Percentiles rank a stretch among this genome's conserved stretches.
Conservation (phyloP, 2,329 filamentous ascomycete species). For the Phialophora verrucosa region DNA sequence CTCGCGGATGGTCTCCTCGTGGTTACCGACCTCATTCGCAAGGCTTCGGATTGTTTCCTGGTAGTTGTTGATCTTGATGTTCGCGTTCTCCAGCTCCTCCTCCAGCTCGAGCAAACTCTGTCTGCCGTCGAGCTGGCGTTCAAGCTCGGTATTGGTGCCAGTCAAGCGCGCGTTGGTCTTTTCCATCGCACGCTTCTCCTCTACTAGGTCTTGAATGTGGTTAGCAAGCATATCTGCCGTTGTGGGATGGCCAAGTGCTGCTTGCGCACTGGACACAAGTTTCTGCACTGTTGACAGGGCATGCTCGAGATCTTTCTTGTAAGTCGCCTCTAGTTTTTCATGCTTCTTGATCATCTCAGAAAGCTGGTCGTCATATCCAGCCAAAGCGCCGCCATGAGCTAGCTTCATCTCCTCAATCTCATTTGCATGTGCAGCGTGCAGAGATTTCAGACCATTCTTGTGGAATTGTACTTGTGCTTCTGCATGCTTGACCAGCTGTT, state of each 20-base stretch:
- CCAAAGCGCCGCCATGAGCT: constrained; percentile 39
- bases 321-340: constrained; percentile 64
- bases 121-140: constrained; percentile 36
- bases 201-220: constrained; percentile 38
- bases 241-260: constrained; percentile 39
- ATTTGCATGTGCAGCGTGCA: constrained; percentile 47
- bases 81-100: constrained; percentile 47
- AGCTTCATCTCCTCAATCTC: constrained; percentile 42
- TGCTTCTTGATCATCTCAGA: constrained; percentile 55
- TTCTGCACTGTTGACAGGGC: constrained; percentile 45
- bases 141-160: constrained; percentile 38
- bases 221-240: constrained; percentile 39
- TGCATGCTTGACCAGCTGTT: constrained; percentile 55
- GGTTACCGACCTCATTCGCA: constrained; percentile 53
- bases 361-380: constrained; percentile 46
- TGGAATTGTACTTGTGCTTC: constrained; percentile 62
- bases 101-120: constrained; percentile 40
- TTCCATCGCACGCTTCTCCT: constrained; percentile 36
- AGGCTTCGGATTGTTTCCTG: constrained; percentile 64
- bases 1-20: constrained; percentile 53
- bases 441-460: constrained; percentile 49
- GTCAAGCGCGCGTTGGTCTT: constrained; percentile 35
- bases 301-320: constrained; percentile 67
- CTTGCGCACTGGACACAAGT: constrained; percentile 33
- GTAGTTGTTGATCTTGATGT: constrained; percentile 49